Conservation (phyloP, 2,329 filamentous ascomycete genomes). For the Capronia coronata region DNA sequence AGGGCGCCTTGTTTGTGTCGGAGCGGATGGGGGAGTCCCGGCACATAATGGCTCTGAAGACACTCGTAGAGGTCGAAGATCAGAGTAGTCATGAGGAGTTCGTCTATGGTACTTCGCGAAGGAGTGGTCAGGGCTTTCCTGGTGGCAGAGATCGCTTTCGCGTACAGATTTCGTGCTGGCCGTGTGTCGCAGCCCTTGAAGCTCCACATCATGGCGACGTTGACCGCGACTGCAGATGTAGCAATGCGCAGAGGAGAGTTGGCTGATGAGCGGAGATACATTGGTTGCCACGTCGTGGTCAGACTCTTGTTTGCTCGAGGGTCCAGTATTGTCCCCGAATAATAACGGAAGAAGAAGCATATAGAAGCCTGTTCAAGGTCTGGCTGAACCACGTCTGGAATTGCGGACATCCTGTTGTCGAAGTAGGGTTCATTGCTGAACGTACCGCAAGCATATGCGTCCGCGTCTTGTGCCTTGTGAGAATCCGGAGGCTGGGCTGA, state of each 20-base stretch:
- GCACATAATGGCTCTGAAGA: constrained; percentile 23
- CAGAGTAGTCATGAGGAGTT: constrained; percentile 27
- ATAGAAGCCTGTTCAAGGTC: constrained; percentile 21
- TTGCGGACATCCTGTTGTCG: background rate
- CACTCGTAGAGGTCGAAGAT: constrained; percentile 29
- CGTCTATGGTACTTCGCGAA: constrained; percentile 18
- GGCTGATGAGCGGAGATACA: constrained; percentile 16
- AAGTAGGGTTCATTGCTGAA: background rate
- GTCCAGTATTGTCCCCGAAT: constrained; percentile 17
- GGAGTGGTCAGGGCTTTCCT: constrained; percentile 22
- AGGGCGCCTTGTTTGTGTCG: constrained; percentile 27
- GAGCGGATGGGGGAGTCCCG: constrained; percentile 4
- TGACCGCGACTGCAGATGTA: constrained; percentile 26
- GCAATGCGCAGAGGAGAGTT: constrained; percentile 25
- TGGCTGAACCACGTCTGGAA: constrained; percentile 16
- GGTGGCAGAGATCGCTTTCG: constrained; percentile 21
- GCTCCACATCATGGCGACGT: constrained; percentile 27
- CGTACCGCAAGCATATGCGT: background rate
- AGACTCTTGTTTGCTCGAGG: constrained; percentile 20
- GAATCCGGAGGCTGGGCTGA: too few relatives aligned
- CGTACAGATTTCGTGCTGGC: constrained; percentile 20
- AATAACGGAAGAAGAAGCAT: constrained; percentile 27
- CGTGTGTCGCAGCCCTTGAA: constrained; percentile 19
- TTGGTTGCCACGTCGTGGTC: constrained; percentile 22
- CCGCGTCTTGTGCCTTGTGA: background rate